Base-by-base conservation (phyloP, 2,329 filamentous ascomycete genomes). In the Colletotrichum spinosum region DNA sequence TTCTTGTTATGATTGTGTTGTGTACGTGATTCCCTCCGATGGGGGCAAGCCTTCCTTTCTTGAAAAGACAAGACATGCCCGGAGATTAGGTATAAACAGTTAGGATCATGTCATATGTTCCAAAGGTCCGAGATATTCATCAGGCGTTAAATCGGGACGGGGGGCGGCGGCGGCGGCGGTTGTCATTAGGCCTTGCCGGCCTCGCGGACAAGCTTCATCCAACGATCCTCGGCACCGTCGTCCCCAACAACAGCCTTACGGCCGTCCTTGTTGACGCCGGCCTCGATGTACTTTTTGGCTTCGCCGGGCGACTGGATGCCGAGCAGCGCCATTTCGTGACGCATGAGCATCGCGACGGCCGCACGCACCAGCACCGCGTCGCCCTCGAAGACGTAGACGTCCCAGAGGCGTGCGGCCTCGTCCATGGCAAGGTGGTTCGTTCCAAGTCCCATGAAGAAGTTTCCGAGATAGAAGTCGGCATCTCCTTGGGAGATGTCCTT, bases 381-480 rank as follows among this genome's bases (percentile, higher is more conserved):
- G 34, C 92, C 92, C 73, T 97, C 93, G 69, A 97, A 93, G 3
- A 92, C 88, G 70, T 92, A 93, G 0, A 95, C 87, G 69, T 97
- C 93, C 91, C 92, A 95, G 11, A 96, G 77, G 2, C 93, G 81
- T 1, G 88, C 87, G 4, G 88, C 90, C 70, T 91, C 86, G 71
- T 94, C 92, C 13, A 94, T 83, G 8, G 85, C 84, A 4, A 93
- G 78, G 44, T 86, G 81, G 13, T 78, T 77, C 0, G 90, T 90
- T 73, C 93, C 92, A 6, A 93, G 79, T 13, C 82, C 83, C 6
- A 84, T 85, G 71, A 93, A 91, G 55, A 92, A 79, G 12, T 83
- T 79, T 35, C 83, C 77, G 7, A 94, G 80, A 69, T 88, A 92
- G 15, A 77, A 69, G 55, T 88, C 79, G 1, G 86, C 79, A 5